Evolutionary conservation across 352 stramenopile species (phyloP), one percentile per base, ranked within the genome.

Genomic region (Globisporangium cylindrosporum): DNA sequence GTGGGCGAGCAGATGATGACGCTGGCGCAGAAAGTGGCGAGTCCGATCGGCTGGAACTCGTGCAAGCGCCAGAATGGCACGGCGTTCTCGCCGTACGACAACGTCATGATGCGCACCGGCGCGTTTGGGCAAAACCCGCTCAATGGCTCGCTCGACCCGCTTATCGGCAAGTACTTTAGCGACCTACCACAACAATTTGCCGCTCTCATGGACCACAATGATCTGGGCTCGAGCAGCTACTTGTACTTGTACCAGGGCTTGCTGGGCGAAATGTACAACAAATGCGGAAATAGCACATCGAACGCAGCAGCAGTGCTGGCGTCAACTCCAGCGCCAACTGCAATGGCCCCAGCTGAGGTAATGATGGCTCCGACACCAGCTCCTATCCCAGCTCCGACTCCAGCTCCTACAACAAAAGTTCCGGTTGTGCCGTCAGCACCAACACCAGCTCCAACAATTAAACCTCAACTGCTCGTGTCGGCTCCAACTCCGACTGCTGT

Each of bases 121-220:
- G 46, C 80, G 54, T 41, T 76, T 20, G 80, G 80, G 10, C 62
- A 46, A 24, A 72, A 74, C 56, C 65, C 74, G 2, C 64, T 41
- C 38, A 56, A 64, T 32, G 71, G 69, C 4, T 62, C 27, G 34
- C 29, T 27, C 4, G 60, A 65, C 29, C 18, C 63, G 1, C 66
- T 71, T 25, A 62, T 82, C 49, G 79, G 74, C 1, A 62, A 86
- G 24, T 88, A 86, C 59, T 92, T 92, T 64, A 84, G 82, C 32
- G 74, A 75, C 27, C 34, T 92, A 0, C 81, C 83, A 0, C 25
- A 0, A 1, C 65, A 66, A 18, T 66, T 70, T 9, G 57, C 46
- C n/a, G 58, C 57, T 34, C 65, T 70, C 29, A 66, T 66, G 65
- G 65, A 70, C 58, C 38, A 62, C 46, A 66, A 60, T 12, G 58